A percentile compares a stretch with the other conserved stretches of the same genome.
phyloP scores from a whole-genome alignment of 352 stramenopile species.

The Phytophthora vignae region DNA sequence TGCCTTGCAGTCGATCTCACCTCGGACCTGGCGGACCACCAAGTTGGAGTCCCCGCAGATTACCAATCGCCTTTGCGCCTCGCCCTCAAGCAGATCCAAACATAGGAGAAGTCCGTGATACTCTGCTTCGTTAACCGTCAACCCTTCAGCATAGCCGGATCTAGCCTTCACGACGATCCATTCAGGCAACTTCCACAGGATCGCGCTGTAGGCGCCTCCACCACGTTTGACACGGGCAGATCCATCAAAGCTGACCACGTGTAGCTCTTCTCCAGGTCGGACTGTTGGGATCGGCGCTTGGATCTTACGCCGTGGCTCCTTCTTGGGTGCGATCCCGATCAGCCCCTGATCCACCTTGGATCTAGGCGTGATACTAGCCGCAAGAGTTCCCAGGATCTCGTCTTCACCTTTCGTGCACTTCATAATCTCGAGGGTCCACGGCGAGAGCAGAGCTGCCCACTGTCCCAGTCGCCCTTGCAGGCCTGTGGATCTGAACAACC shows the following conservation, averaged over 20 bases:
- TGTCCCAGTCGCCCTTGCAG: not conserved
- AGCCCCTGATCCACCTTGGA: not conserved
- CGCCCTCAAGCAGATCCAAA: not conserved
- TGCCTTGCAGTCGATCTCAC: conserved; percentile 19
- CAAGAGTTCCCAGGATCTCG: not conserved
- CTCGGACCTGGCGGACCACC: conserved; percentile 11
- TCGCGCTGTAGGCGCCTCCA: conserved; percentile 4
- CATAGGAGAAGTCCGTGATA: conserved; percentile 1
- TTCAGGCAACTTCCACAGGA: not conserved
- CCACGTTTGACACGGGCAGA: conserved; percentile 1
- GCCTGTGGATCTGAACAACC: conserved; percentile 4
- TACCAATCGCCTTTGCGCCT: not conserved
- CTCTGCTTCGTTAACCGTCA: not conserved
- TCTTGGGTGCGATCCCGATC: not conserved
- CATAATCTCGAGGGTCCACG: not conserved
- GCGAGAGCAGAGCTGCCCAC: conserved; percentile 1
- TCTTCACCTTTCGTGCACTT: not conserved
- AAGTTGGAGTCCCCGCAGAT: conserved; percentile 3
- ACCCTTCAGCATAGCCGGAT: not conserved
- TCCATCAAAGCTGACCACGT: conserved; percentile 3
- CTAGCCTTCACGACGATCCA: not conserved
- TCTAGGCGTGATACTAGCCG: not conserved
- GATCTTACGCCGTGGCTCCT: not conserved
- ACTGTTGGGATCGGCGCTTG: not conserved
- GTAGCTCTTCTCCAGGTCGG: not conserved